Base-by-base conservation (phyloP, 495 filamentous ascomycete species). In the Penicillium canariense region DNA sequence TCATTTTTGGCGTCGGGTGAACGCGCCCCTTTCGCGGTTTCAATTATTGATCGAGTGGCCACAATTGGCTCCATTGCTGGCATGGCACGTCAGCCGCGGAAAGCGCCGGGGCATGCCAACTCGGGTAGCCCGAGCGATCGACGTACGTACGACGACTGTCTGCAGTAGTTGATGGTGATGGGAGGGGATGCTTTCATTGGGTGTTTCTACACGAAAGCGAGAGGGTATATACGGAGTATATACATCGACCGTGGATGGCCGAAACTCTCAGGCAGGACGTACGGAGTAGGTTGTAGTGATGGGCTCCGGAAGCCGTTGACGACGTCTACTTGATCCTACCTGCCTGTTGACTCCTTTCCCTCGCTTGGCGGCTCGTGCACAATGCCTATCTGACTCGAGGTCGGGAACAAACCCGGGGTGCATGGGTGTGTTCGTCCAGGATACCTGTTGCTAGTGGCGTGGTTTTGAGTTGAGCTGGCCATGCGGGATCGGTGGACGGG, bases 71-170 rank as follows among this genome's bases (percentile, higher is more conserved):
- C 34, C n/a, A 7, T 20, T 18, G 36, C 45, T 32, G 45, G 31
- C n/a, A 50, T 34, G 32, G 49, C 25, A 53, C 27, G 48, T 31
- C 57, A 54, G 32, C 58, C 63, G 63, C 63, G 61, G 58, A 62
- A 67, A 59, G 63, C 63, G 61, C 61, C 58, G 54, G 51, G 57
- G 34, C 10, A 34, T 39, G 17, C 50, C 46, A 10, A 34, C 50
- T 36, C 51, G 48, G 48, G 32, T 49, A 39, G 45, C 26, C 23
- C 32, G 32, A 38, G 26, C 30, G 18, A 42, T 17, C 15, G 22
- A 43, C 20, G 28, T 12, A 47, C 7, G 45, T 28, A 25, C 42
- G 34, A 15, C 34, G 34, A 4, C 4, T 15, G 17, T 36, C 4
- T 15, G 20, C 18, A 42, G 23, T 22, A 8, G 17, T 22, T 18